These are phyloP conservation scores for Chaetomium strumarium DNA, from an alignment of 2,329 filamentous ascomycete species.

Conservation along the genomic window DNA sequence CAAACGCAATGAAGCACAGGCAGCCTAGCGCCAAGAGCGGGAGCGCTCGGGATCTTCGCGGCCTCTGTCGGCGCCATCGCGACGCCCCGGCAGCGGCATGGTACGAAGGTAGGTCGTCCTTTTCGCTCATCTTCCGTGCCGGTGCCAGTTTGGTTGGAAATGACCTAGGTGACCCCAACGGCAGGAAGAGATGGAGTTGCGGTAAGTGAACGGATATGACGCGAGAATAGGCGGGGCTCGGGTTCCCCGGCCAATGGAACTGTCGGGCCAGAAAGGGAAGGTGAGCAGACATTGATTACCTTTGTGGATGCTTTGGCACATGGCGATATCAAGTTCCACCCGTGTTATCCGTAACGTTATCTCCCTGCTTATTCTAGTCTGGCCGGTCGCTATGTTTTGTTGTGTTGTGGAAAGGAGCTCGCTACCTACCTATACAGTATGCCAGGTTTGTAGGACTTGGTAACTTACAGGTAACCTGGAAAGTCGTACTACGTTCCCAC, in stretches of 20 bases:
- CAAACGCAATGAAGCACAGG: constrained; percentile 44
- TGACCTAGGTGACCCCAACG: neutral
- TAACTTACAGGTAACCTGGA: too few species aligned
- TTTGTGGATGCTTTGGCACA: too few species aligned
- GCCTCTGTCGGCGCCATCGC: constrained; percentile 27
- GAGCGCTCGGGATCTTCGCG: constrained; percentile 41
- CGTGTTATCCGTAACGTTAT: too few species aligned
- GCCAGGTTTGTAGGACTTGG: too few species aligned
- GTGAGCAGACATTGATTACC: neutral
- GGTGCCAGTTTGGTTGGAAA: neutral
- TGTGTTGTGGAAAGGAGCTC: too few species aligned
- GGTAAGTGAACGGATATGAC: neutral
- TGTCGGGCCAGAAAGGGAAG: neutral
- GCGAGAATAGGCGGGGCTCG: neutral
- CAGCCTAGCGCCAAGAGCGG: constrained; percentile 41
- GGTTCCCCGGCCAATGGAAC: neutral
- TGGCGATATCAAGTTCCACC: too few species aligned
- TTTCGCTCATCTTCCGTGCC: constrained; percentile 29
- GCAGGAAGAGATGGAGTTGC: neutral
- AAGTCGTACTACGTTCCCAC: too few species aligned
- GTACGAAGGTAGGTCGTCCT: constrained; percentile 42
- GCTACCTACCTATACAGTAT: too few species aligned
- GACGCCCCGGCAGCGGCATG: constrained; percentile 29
- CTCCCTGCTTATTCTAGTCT: too few species aligned
- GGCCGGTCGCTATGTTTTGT: too few species aligned